Evolutionary conservation across 306 rosid species (phyloP), one percentile per base, ranked within the genome.

Genomic region (Potentilla sterilis): DNA sequence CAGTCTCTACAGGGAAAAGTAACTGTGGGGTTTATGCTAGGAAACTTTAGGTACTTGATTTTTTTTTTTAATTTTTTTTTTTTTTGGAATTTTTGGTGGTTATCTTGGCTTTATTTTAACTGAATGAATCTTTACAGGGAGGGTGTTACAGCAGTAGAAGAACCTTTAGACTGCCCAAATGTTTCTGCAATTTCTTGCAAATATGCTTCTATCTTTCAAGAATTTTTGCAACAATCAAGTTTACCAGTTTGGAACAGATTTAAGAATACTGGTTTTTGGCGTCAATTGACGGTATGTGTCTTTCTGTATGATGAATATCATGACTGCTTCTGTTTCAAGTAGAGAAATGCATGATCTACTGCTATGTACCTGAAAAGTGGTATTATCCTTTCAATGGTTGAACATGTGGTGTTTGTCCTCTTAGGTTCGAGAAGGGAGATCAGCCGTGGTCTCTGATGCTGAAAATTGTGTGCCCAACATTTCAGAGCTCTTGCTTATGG

Each of bases 121-220:
- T 84, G 63, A 85, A 47, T 74, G 79, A 81, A 16, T 77, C 61
- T 62, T 81, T 41, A 43, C 87, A 92, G 99, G 97, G 98, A 95
- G 83, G 99, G 99, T 75, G 92, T 92, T 63, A 90, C 99, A 73
- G 99, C 98, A 68, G 97, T 95, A 70, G 96, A 90, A 82, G 97
- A 90, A 83, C 92, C 97, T 51, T 81, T 83, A 62, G 89, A 90
- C 88, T 92, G 99, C 83, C 96, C 97, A 73, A 92, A 95, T 70
- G 93, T 92, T 85, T 95, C 97, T 43, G 58, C 74, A 43, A 82
- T 90, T 78, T 89, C 93, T 63, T 77, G 88, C 86, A 85, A 88
- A 80, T 92, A 88, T 83, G 97, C 98, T 74, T 80, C 92, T 38
- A 89, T 89, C 72, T 90, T 95, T 81, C 97, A 92, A 85, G 96